Percentiles rank a stretch among this genome's conserved stretches.
phyloP scores from a whole-genome alignment of 139 green algal genomes.

The Auxenochlorella pyrenoidosa region DNA sequence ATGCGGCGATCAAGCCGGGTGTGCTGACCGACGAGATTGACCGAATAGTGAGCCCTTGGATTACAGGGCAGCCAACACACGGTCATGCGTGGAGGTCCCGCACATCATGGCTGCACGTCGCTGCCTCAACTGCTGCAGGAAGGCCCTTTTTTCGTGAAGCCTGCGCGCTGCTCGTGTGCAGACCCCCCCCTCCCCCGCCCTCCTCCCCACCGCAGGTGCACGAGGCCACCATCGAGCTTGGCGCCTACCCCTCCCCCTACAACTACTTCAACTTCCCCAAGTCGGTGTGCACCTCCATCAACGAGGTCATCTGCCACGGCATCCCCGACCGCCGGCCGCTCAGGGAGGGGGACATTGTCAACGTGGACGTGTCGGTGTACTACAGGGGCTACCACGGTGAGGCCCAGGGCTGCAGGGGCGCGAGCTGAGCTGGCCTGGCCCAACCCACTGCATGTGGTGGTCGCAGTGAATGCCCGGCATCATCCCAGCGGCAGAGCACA shows the following conservation, averaged over 20 bases:
- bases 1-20: constrained; percentile 74
- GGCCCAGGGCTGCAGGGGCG: not conserved
- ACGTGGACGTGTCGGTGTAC: constrained; percentile 95
- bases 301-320: constrained; percentile 99
- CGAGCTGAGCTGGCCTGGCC: too few species aligned
- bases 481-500: too few species aligned
- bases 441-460: not conserved
- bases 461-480: too few species aligned
- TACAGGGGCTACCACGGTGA: constrained; percentile 85
- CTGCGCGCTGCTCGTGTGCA: not conserved
- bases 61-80: too few species aligned
- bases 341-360: constrained; percentile 96
- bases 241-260: constrained; percentile 95
- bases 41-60: constrained; percentile 67
- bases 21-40: constrained; percentile 98
- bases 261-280: constrained; percentile 94
- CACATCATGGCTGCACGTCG: not conserved
- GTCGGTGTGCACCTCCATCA: constrained; percentile 95
- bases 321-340: constrained; percentile 94
- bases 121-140: not conserved
- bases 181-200: not conserved
- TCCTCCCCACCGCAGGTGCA: constrained; percentile 46
- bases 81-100: too few species aligned
- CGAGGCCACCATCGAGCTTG: constrained; percentile 77
- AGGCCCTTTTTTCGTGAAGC: not conserved